Conservation (phyloP, 768 basidiomycete species). For the Tylopilus plumbeoviolaceoides region DNA sequence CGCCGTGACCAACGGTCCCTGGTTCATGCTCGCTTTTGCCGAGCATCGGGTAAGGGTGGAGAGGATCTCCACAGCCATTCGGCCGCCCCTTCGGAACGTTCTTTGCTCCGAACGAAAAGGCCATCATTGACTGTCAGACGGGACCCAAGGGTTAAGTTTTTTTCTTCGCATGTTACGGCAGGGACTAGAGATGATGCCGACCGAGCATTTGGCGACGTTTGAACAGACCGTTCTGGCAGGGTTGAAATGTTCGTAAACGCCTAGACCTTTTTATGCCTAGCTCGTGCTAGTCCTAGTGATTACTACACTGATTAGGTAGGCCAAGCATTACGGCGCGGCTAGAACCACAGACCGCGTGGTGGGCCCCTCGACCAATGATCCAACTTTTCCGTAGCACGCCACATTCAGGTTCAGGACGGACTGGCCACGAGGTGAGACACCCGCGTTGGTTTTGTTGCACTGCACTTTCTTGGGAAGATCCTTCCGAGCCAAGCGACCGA, state of each 20-base stretch:
- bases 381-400: not conserved
- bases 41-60: not conserved
- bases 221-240: not conserved
- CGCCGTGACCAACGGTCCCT: not conserved
- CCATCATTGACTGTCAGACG: not conserved
- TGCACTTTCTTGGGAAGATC: not conserved
- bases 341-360: not conserved
- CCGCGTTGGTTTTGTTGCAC: not conserved
- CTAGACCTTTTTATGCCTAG: not conserved
- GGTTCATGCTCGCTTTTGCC: not conserved
- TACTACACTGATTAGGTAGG: too few relatives aligned
- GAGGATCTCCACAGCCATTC: not conserved
- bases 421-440: not conserved
- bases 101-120: not conserved
- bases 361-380: not conserved
- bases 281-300: not conserved
- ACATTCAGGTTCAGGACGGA: not conserved
- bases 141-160: not conserved
- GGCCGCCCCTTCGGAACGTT: not conserved
- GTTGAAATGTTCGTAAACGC: not conserved
- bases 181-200: not conserved
- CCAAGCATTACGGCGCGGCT: conserved; percentile 2
- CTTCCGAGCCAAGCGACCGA: not conserved
- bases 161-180: not conserved
- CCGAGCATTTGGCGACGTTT: not conserved